Conservation (phyloP, 75 land plant genomes). For the Sequoia sempervirens region DNA sequence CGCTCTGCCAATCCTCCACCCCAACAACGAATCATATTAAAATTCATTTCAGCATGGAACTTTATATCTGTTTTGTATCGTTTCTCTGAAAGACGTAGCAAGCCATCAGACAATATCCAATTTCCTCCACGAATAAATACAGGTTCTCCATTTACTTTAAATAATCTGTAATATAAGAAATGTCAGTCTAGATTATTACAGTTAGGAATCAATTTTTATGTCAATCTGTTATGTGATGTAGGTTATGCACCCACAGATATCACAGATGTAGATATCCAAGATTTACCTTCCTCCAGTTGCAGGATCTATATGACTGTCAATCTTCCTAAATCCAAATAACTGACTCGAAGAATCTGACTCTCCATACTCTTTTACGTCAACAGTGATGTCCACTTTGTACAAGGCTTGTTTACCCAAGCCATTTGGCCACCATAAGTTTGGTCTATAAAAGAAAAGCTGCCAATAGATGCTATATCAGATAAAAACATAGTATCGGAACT, state of each 20-base stretch:
- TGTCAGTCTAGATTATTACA: not conserved
- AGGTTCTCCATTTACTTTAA: constrained; percentile 93
- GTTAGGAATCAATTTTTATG: not conserved
- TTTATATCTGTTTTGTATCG: constrained; percentile 84
- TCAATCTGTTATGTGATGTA: not conserved
- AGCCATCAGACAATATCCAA: constrained; percentile 95
- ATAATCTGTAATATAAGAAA: constrained; percentile 42
- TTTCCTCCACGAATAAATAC: constrained; percentile 95
- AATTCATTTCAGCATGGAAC: constrained; percentile 98
- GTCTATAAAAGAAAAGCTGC: constrained; percentile 87
- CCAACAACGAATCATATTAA: constrained; percentile 98
- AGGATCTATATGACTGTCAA: constrained; percentile 67
- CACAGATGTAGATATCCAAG: not conserved
- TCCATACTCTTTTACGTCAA: constrained; percentile 72
- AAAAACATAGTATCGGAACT: not conserved
- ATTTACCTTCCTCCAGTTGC: constrained; percentile 84
- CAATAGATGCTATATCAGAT: not conserved
- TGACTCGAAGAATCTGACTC: constrained; percentile 88
- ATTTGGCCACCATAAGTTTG: constrained; percentile 98
- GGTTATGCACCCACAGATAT: not conserved
- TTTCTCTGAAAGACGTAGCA: constrained; percentile 76
- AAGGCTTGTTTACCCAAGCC: constrained; percentile 93
- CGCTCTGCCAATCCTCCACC: constrained; percentile 97
- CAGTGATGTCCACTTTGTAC: constrained; percentile 66
- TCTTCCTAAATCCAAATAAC: constrained; percentile 87